Percentiles rank a stretch among this genome's conserved stretches.
Evolutionary conservation across 345 rosid genomes (phyloP).

Genomic region (Salix arbutifolia): DNA sequence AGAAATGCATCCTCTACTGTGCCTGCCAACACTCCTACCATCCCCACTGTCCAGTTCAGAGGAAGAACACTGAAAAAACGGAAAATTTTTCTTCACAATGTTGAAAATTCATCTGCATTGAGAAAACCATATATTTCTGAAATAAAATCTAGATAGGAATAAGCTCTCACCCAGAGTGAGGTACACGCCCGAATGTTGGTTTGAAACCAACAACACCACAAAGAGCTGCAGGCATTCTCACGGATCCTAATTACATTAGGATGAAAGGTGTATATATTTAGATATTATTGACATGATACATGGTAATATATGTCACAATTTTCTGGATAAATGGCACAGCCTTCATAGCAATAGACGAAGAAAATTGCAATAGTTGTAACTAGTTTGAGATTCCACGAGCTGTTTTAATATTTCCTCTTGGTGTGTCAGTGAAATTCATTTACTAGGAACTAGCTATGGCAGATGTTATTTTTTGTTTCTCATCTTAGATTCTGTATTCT

Average conservation of each 20-base stretch:
- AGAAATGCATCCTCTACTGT: slow-evolving; percentile 60
- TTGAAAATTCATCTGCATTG: background rate
- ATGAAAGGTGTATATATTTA: background rate
- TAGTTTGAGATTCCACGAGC: too few species aligned
- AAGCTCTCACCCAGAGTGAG: slow-evolving; percentile 49
- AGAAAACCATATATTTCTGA: background rate
- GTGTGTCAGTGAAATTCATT: background rate
- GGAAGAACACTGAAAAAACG: slow-evolving; percentile 59
- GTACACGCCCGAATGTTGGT: slow-evolving; percentile 66
- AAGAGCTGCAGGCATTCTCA: slow-evolving; percentile 70
- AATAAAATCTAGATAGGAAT: background rate
- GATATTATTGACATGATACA: background rate
- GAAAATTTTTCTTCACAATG: background rate
- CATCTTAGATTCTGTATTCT: background rate
- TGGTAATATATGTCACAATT: background rate
- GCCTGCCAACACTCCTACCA: slow-evolving; percentile 66
- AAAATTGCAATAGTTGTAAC: too few species aligned
- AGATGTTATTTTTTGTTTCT: background rate
- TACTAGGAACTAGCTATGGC: background rate
- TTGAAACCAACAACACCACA: slow-evolving; percentile 73
- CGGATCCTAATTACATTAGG: slow-evolving; percentile 47
- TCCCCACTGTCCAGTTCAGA: slow-evolving; percentile 73
- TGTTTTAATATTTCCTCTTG: background rate
- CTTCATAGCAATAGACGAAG: too few species aligned
- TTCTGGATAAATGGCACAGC: background rate